phyloP scores from a whole-genome alignment of 352 stramenopile genomes.

The Phytophthora fragariae region DNA sequence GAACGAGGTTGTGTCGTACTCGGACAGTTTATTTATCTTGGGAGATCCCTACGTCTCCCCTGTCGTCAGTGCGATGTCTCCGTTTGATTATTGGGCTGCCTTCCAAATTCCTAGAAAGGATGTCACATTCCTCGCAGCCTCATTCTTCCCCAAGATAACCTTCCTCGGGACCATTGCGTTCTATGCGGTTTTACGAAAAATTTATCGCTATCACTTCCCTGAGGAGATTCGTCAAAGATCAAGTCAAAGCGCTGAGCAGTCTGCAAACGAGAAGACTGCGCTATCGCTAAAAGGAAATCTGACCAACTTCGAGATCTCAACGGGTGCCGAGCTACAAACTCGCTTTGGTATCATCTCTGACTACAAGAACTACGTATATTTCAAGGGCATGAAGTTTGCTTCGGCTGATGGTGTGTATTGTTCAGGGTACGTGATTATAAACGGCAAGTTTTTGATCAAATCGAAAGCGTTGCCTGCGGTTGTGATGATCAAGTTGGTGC shows the following conservation, averaged over 20 bases:
- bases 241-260: conserved; percentile 13
- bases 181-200: conserved; percentile 10
- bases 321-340: conserved; percentile 28
- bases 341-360: conserved; percentile 38
- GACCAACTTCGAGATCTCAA: conserved; percentile 36
- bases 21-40: conserved; percentile 13
- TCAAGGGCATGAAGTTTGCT: conserved; percentile 48
- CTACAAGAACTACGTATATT: conserved; percentile 43
- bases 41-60: not conserved
- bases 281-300: conserved; percentile 6
- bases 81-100: conserved; percentile 6
- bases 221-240: conserved; percentile 13
- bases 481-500: not conserved
- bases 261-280: conserved; percentile 11
- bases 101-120: conserved; percentile 19
- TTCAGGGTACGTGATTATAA: conserved; percentile 39
- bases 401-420: conserved; percentile 42
- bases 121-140: conserved; percentile 11
- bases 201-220: conserved; percentile 12
- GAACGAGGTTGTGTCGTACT: conserved; percentile 14
- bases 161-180: conserved; percentile 6
- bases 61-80: conserved; percentile 3
- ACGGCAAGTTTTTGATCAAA: not conserved
- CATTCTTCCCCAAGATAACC: conserved; percentile 19
- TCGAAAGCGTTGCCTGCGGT: not conserved